These are phyloP conservation scores for Mortierella sp. DNA, from an alignment of 371 early-diverging fungal species.

Conservation along the genomic window DNA sequence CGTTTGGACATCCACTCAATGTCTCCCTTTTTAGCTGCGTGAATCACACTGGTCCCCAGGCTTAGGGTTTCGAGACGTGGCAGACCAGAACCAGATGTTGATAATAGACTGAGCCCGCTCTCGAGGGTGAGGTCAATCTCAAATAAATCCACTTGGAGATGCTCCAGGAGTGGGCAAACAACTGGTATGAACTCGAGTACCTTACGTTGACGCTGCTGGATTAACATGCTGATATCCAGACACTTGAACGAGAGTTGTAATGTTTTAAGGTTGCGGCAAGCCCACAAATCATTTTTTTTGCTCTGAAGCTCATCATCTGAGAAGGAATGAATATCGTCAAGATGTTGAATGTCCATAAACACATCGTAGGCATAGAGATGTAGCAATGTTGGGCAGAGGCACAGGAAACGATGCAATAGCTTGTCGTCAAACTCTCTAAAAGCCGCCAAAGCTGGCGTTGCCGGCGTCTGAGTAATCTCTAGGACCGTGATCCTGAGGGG, in stretches of 20 bases:
- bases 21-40: slow-evolving; percentile 3
- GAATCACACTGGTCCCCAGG: neutral
- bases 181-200: slow-evolving; percentile 5
- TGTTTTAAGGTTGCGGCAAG: neutral
- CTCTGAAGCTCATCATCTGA: no score
- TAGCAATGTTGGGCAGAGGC: slow-evolving; percentile 6
- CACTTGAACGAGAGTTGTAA: slow-evolving; percentile 10
- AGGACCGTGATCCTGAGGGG: neutral
- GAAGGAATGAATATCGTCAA: neutral
- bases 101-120: neutral
- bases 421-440: neutral
- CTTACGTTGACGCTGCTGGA: neutral
- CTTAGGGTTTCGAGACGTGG: slow-evolving; percentile 4
- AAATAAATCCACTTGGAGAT: neutral
- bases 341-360: slow-evolving; percentile 10
- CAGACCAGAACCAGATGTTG: slow-evolving; percentile 2
- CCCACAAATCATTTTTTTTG: neutral
- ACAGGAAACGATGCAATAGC: slow-evolving; percentile 5
- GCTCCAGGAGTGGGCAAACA: slow-evolving; percentile 1
- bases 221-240: neutral
- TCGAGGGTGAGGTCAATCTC: neutral
- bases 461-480: neutral
- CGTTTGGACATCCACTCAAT: neutral
- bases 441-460: no score
- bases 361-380: slow-evolving; percentile 1